These are phyloP conservation scores for Taphrina deformans DNA, from an alignment of 1,139 yeast genomes.

Conservation along the genomic window DNA sequence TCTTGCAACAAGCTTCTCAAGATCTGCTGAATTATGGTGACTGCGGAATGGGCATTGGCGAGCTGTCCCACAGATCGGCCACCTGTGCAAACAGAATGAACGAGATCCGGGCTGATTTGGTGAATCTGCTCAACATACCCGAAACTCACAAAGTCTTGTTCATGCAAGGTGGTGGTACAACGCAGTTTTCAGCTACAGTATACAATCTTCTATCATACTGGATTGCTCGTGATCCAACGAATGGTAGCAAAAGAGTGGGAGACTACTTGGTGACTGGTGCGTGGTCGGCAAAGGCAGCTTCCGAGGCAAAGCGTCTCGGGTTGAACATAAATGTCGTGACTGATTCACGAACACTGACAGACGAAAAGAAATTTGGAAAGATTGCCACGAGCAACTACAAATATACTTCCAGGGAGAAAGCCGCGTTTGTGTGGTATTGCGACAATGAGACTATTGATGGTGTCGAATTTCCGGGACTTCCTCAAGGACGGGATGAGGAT, in stretches of 20 bases:
- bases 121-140: slow-evolving; percentile 68
- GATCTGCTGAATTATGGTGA: slow-evolving; percentile 72
- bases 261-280: slow-evolving; percentile 89
- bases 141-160: slow-evolving; percentile 92
- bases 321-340: slow-evolving; percentile 69
- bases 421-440: slow-evolving; percentile 84
- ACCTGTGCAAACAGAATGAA: slow-evolving; percentile 78
- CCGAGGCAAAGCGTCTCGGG: slow-evolving; percentile 84
- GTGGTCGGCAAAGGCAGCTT: slow-evolving; percentile 86
- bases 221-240: slow-evolving; percentile 54
- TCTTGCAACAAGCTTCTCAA: slow-evolving; percentile 79
- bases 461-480: slow-evolving; percentile 68
- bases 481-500: slow-evolving; percentile 51
- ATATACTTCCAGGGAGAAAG: slow-evolving; percentile 51
- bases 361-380: slow-evolving; percentile 57
- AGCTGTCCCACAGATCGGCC: slow-evolving; percentile 88
- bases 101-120: slow-evolving; percentile 67
- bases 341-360: slow-evolving; percentile 54
- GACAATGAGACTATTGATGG: slow-evolving; percentile 98
- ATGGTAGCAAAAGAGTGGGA: slow-evolving; percentile 64
- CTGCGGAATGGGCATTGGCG: slow-evolving; percentile 84
- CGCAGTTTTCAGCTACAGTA: slow-evolving; percentile 85
- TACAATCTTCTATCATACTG: slow-evolving; percentile 80
- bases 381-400: slow-evolving; percentile 58
- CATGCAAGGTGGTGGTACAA: slow-evolving; percentile 97